Percentiles rank a stretch among this genome's conserved stretches.
Conservation (phyloP, 2,329 filamentous ascomycete species). For the Ascomycota sp. region DNA sequence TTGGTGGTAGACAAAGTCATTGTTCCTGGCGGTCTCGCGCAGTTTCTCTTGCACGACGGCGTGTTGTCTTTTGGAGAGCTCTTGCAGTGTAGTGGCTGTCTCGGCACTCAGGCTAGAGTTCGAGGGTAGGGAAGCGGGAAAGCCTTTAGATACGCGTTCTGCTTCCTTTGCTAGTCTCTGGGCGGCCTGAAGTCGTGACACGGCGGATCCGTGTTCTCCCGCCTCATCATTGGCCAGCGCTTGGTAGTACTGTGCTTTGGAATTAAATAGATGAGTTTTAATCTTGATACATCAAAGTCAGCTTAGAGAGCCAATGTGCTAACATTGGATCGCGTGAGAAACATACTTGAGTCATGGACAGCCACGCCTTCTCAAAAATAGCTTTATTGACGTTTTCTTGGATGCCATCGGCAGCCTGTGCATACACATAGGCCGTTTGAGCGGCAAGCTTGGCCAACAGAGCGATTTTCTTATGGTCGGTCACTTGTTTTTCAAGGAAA, state of each 20-base stretch:
- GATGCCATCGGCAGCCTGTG: constrained; percentile 70
- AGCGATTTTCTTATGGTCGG: constrained; percentile 80
- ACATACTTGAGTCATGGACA: constrained; percentile 56
- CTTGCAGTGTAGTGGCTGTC: constrained; percentile 50
- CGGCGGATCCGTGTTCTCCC: constrained; percentile 67
- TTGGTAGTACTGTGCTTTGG: constrained; percentile 84
- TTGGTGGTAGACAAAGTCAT: constrained; percentile 97
- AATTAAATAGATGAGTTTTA: constrained; percentile 68
- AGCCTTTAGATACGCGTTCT: constrained; percentile 51
- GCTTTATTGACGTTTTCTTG: constrained; percentile 83
- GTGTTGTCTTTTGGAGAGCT: constrained; percentile 67
- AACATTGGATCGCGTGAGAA: no score
- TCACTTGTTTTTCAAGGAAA: constrained; percentile 88
- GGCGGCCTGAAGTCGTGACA: constrained; percentile 64
- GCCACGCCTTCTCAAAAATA: constrained; percentile 89
- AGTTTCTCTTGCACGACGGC: constrained; percentile 66
- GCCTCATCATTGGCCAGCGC: constrained; percentile 78
- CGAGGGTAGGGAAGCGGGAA: constrained; percentile 59
- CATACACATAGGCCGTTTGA: constrained; percentile 74
- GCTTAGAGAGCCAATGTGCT: not conserved
- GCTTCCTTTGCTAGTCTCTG: constrained; percentile 65
- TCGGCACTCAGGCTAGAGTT: constrained; percentile 73
- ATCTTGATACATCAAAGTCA: constrained; percentile 19
- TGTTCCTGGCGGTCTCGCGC: constrained; percentile 63
- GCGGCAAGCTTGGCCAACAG: constrained; percentile 83